A percentile compares a stretch with the other conserved stretches of the same genome.
Conservation (phyloP, 2,329 filamentous ascomycete genomes). For the Fusarium albosuccineum region DNA sequence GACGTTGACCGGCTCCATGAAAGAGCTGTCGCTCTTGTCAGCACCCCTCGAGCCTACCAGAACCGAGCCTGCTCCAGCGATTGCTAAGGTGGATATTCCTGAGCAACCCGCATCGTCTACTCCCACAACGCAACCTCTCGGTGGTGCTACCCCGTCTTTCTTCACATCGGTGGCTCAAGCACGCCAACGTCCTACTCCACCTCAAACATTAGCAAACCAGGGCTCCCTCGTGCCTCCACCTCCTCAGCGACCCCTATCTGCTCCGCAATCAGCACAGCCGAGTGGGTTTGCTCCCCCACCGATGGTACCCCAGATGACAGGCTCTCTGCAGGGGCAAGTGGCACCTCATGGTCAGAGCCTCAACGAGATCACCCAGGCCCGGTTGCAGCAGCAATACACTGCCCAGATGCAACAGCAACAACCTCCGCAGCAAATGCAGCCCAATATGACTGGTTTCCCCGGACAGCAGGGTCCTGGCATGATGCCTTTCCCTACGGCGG, state of each 20-base stretch:
- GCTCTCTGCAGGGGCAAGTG: constrained; percentile 71
- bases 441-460: constrained; percentile 53
- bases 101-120: constrained; percentile 49
- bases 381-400: constrained; percentile 72
- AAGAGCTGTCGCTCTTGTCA: constrained; percentile 67
- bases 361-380: constrained; percentile 76
- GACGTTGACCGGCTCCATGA: constrained; percentile 75
- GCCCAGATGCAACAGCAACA: constrained; percentile 60
- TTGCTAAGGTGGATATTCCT: constrained; percentile 17
- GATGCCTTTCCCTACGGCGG: constrained; percentile 54
- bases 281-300: constrained; percentile 80
- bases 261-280: constrained; percentile 83
- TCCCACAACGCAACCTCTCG: constrained; percentile 59
- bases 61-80: constrained; percentile 50
- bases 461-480: constrained; percentile 53
- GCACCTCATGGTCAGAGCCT: constrained; percentile 82
- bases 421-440: constrained; percentile 55
- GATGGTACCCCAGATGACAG: constrained; percentile 87
- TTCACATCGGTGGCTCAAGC: constrained; percentile 62
- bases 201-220: constrained; percentile 62
- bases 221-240: constrained; percentile 79
- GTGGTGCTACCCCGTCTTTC: constrained; percentile 70
- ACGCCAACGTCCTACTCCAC: constrained; percentile 55
- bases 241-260: constrained; percentile 85
- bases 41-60: constrained; percentile 67